Conservation (phyloP, 78 protist genomes). For the Dictyostelium purpureum region DNA sequence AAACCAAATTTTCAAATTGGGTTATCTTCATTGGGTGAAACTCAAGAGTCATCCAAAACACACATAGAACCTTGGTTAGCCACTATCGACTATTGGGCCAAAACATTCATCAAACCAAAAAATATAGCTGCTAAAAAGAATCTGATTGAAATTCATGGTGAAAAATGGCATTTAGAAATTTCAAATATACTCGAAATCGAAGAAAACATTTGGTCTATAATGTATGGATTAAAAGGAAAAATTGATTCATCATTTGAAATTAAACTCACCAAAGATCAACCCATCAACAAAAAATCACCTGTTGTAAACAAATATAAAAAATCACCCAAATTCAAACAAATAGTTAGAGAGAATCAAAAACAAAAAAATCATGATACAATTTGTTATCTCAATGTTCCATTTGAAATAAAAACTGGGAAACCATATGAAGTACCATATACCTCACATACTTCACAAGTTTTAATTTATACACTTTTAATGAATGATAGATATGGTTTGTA, state of each 20-base stretch:
- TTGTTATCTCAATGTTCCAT: slow-evolving; percentile 41
- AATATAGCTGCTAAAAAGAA: not conserved
- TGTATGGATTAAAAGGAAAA: slow-evolving; percentile 78
- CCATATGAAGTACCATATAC: slow-evolving; percentile 26
- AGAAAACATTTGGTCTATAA: slow-evolving; percentile 72
- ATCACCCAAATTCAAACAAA: not conserved
- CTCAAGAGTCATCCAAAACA: not conserved
- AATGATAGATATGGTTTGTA: slow-evolving; percentile 64
- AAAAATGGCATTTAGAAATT: slow-evolving; percentile 35
- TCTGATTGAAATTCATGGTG: not conserved
- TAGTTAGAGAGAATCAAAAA: not conserved
- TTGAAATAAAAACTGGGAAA: slow-evolving; percentile 71
- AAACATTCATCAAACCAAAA: not conserved
- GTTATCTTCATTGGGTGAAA: slow-evolving; percentile 53
- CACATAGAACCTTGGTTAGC: slow-evolving; percentile 19
- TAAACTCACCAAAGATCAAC: not conserved
- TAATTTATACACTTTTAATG: slow-evolving; percentile 60
- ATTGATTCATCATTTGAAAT: slow-evolving; percentile 63
- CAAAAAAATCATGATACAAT: not conserved
- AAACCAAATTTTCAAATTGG: slow-evolving; percentile 11
- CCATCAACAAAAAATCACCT: not conserved
- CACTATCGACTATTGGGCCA: not conserved
- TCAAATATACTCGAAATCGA: slow-evolving; percentile 55
- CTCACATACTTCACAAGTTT: slow-evolving; percentile 52
- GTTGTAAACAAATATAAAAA: not conserved